Percentiles rank a stretch among this genome's conserved stretches.
Conservation (phyloP, 306 rosid genomes). For the Cyamopsis tetragonoloba region DNA sequence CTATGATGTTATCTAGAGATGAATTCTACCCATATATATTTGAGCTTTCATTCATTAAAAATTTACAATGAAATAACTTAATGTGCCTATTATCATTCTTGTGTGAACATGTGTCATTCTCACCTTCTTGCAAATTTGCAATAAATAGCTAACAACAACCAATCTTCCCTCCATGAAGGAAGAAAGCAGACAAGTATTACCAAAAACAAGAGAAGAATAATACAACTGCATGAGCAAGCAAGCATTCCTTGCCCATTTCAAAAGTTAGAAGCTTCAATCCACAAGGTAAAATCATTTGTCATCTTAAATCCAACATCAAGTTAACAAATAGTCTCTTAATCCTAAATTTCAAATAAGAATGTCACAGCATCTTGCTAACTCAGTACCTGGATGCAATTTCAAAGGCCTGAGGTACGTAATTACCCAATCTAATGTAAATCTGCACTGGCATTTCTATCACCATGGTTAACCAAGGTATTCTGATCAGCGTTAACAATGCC, state of each 20-base stretch:
- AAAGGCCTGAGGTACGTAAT: conserved; percentile 8
- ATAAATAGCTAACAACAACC: background rate
- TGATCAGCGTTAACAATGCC: conserved; percentile 18
- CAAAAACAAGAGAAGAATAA: background rate
- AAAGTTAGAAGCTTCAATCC: conserved; percentile 15
- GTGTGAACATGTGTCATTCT: too few relatives aligned
- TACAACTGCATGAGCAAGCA: background rate
- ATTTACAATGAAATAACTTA: too few relatives aligned
- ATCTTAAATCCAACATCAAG: conserved; percentile 16
- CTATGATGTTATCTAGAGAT: background rate
- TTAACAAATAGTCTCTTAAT: conserved; percentile 14
- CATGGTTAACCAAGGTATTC: conserved; percentile 19
- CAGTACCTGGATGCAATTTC: background rate
- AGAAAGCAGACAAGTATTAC: background rate
- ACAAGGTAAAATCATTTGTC: conserved; percentile 17
- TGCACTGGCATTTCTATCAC: conserved; percentile 20
- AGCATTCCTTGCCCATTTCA: conserved; percentile 3
- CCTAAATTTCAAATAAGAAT: conserved; percentile 18
- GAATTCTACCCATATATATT: too few relatives aligned
- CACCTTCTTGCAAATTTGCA: too few relatives aligned
- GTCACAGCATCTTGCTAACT: conserved; percentile 14
- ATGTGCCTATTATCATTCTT: too few relatives aligned
- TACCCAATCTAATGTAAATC: conserved; percentile 28
- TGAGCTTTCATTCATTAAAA: too few relatives aligned
- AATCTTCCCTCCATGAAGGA: background rate